Base-by-base conservation (phyloP, 768 basidiomycete genomes). In the Podaxis sp. region DNA sequence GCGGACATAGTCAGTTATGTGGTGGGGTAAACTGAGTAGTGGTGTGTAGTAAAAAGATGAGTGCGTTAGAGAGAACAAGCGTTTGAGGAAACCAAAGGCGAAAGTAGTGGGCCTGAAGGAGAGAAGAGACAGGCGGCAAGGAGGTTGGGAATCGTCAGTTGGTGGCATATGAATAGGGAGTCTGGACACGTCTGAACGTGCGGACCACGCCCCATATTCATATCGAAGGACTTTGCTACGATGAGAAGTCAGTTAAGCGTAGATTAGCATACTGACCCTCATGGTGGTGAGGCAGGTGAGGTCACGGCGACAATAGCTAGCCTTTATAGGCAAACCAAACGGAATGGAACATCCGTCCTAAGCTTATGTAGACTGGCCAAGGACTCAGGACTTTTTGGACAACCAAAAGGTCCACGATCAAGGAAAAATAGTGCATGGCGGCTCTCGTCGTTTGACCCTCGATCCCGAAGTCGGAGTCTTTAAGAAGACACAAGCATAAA, bases 161-260 rank as follows among this genome's bases (percentile, higher is more conserved):
- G 56, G 40, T 46, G 38, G 56, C 7, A 1, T 57, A 57, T 57
- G 41, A 57, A 46, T 15, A 26, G 8, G 40, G 24, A 24, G 56
- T n/a, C 38, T 40, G 44, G 30, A 12, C 38, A 28, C 17, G 13
- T 28, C 26, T 57, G 56, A 28, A 57, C 38, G 40, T 44, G 55
- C 41, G 36, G n/a, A 48, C 44, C 33, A 48, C 49, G 44, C 57
- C 49, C 24, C 28, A 41, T n/a, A 22, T 57, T 57, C 56, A 57
- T 57, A 30, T 50, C 22, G 49, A 24, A 24, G 22, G 22, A 12
- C 49, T 15, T 20, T 44, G 4, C n/a, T 17, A 20, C n/a, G 5
- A 20, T 33, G 41, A 20, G 41, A 13, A 24, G 30, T 58, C 28
- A 49, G 22, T 58, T 58, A 33, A 36, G 22, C 57, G 57, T 22